These are phyloP conservation scores for Colletotrichum lindemuthianum DNA, from an alignment of 2,329 filamentous ascomycete species.

Conservation along the genomic window DNA sequence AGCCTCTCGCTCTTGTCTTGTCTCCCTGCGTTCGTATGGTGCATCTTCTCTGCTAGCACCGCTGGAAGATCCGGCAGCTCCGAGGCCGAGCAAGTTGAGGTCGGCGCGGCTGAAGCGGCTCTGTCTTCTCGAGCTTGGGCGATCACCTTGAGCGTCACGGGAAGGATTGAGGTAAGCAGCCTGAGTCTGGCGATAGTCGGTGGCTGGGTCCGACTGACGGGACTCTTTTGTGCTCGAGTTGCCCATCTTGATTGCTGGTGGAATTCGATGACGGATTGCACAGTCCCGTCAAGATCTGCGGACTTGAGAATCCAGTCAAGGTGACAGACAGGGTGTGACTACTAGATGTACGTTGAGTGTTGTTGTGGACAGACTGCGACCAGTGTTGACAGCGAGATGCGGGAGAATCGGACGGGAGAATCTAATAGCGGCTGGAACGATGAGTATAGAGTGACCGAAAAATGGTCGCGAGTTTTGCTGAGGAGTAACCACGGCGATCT, in stretches of 20 bases:
- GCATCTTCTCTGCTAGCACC: conserved; percentile 51
- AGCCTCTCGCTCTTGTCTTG: conserved; percentile 89
- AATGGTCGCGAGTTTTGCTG: background rate
- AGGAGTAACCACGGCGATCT: conserved; percentile 6
- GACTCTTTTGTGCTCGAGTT: conserved; percentile 54
- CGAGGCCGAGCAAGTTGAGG: conserved; percentile 57
- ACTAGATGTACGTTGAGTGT: no score
- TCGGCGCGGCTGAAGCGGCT: conserved; percentile 53
- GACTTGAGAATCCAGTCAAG: no score
- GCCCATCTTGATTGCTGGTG: conserved; percentile 45
- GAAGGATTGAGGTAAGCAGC: conserved; percentile 25
- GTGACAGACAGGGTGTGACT: no score
- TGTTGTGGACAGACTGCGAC: no score
- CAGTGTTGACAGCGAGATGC: no score
- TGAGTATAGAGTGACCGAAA: no score
- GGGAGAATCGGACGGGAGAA: background rate
- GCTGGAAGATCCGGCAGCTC: conserved; percentile 48
- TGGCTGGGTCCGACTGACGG: conserved; percentile 39
- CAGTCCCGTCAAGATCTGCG: background rate
- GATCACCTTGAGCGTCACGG: conserved; percentile 17
- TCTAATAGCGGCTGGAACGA: no score
- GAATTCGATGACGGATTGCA: background rate
- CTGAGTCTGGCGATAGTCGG: conserved; percentile 31
- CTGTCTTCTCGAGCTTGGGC: conserved; percentile 30
- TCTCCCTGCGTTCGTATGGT: conserved; percentile 78